A percentile compares a stretch with the other conserved stretches of the same genome.
Conservation (phyloP, 371 early-diverging fungal species). For the Mortierella sp. region DNA sequence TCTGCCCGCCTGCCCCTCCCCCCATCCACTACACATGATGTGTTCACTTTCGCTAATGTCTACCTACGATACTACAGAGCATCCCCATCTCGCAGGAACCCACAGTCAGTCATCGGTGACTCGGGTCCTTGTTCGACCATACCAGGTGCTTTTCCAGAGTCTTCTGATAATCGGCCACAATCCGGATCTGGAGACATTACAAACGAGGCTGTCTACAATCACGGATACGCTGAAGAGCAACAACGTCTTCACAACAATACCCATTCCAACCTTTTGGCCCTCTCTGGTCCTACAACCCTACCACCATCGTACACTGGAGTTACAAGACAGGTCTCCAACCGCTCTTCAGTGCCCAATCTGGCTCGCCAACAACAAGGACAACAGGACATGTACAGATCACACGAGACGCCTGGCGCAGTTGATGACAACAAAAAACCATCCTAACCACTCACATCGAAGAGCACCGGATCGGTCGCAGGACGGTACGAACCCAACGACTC, state of each 20-base stretch:
- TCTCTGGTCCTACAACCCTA: constrained; percentile 8
- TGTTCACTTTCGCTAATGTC: too few relatives aligned
- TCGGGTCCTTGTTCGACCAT: constrained; percentile 11
- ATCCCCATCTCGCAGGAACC: constrained; percentile 32
- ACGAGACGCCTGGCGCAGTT: background rate
- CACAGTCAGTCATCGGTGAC: constrained; percentile 42
- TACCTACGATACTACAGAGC: background rate
- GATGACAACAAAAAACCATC: too few relatives aligned
- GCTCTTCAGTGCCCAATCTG: constrained; percentile 47
- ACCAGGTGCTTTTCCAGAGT: constrained; percentile 27
- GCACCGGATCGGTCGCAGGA: too few relatives aligned
- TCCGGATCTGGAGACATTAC: background rate
- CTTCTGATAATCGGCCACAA: background rate
- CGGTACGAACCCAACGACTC: too few relatives aligned
- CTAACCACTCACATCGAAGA: too few relatives aligned
- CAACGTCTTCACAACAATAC: constrained; percentile 1
- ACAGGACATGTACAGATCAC: background rate
- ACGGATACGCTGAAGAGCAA: constrained; percentile 12
- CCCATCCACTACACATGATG: too few relatives aligned
- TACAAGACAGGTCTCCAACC: constrained; percentile 19
- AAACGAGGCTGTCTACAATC: constrained; percentile 22
- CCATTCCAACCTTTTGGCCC: constrained; percentile 10
- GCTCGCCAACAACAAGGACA: background rate
- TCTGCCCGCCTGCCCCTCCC: too few relatives aligned
- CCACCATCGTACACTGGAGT: constrained; percentile 1